Conservation (phyloP, 176 grass and related monocot species). For the Aegilops tauschii region DNA sequence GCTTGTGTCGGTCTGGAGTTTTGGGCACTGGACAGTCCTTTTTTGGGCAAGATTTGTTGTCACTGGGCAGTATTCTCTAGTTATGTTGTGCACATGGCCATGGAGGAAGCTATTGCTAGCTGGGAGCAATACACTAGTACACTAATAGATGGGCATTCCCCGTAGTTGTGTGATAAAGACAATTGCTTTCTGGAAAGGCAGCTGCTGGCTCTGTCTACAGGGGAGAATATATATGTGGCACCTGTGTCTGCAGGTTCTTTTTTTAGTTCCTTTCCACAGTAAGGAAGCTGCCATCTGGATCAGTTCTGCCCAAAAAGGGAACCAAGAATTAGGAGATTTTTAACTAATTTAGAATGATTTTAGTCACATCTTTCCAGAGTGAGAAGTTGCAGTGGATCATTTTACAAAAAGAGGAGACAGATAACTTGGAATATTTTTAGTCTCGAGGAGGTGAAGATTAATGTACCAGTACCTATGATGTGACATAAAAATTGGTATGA, state of each 20-base stretch:
- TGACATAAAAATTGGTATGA: neutral
- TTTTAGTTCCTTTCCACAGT: neutral
- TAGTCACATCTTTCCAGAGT: neutral
- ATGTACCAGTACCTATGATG: neutral
- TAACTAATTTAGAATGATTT: no score
- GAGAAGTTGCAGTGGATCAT: no score
- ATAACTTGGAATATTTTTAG: no score
- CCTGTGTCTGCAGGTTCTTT: neutral
- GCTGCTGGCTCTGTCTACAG: neutral
- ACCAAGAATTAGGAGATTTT: neutral
- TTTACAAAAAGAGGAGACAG: no score
- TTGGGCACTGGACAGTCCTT: slow-evolving; percentile 1
- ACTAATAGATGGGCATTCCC: neutral
- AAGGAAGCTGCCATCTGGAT: neutral
- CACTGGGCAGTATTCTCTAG: neutral
- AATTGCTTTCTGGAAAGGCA: slow-evolving; percentile 4
- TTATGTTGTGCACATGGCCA: neutral
- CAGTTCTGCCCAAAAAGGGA: neutral
- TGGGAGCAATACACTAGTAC: neutral
- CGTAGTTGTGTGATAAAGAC: neutral
- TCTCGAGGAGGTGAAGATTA: neutral
- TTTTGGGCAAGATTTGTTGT: neutral
- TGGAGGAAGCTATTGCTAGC: neutral
- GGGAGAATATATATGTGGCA: neutral
- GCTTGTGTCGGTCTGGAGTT: slow-evolving; percentile 13